Percentiles rank a stretch among this genome's conserved stretches.
Conservation (phyloP, 1,284 basidiomycete genomes). For the Trichosporon faecale region DNA sequence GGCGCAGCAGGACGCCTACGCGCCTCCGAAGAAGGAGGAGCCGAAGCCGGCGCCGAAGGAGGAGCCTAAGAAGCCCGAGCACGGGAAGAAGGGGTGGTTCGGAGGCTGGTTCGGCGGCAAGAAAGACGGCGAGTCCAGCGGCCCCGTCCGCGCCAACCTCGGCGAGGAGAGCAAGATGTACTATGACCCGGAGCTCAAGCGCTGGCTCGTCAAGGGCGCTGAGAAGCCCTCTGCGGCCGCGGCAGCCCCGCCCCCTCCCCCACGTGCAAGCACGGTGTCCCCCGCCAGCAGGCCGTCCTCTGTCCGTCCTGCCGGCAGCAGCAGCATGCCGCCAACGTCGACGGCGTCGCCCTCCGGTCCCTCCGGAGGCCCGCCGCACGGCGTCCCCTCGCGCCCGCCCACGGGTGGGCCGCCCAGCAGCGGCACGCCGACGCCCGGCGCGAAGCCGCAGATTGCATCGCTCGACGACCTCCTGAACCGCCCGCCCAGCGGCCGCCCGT, state of each 20-base stretch:
- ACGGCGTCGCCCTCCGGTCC: constrained; percentile 26
- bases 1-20: not conserved
- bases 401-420: constrained; percentile 17
- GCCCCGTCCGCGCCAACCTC: constrained; percentile 78
- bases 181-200: constrained; percentile 89
- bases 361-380: not conserved
- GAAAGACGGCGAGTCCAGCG: constrained; percentile 56
- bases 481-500: constrained; percentile 44
- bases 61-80: constrained; percentile 1
- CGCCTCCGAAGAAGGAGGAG: constrained; percentile 3
- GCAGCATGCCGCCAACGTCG: constrained; percentile 29
- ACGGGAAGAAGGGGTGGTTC: constrained; percentile 46
- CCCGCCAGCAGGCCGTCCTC: constrained; percentile 62
- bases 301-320: constrained; percentile 39
- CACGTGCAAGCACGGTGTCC: constrained; percentile 74
- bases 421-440: constrained; percentile 56
- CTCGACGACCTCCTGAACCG: constrained; percentile 49
- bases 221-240: constrained; percentile 58
- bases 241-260: constrained; percentile 58
- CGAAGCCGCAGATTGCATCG: constrained; percentile 49
- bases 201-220: constrained; percentile 95
- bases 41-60: constrained; percentile 14
- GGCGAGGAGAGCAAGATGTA: constrained; percentile 90
- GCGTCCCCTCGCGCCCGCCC: constrained; percentile 3
- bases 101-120: constrained; percentile 69